Base-by-base conservation (phyloP, 2,329 filamentous ascomycete genomes). In the Xylaria sp. region DNA sequence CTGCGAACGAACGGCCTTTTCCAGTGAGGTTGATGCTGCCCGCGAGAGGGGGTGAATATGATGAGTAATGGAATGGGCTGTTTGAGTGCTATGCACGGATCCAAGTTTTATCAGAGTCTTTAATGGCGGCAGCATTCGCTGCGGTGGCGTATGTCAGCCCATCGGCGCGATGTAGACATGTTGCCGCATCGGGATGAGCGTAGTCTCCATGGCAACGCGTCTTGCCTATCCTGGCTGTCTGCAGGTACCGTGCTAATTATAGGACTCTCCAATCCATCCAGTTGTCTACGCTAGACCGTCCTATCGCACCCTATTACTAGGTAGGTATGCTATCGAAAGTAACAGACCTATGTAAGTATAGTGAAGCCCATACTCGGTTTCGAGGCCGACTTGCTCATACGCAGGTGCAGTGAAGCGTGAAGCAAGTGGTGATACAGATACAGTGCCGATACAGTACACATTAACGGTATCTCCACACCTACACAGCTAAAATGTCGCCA, bases 191-290 rank as follows among this genome's bases (percentile, higher is more conserved):
- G 51, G 61, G 58, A 14, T 46, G 31, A n/a, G 47, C 19, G 23
- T 43, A 45, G 70, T 73, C 66, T 66, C 71, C 69, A 73, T 61
- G 53, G 71, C 71, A 73, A 73, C 71, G 63, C 49, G 31, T 33
- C 19, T 19, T 25, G 19, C 53, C 57, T n/a, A 61, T 47, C 47
- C 23, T n/a, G 25, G 59, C 33, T 38, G 23, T 15, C 57, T 60
- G 57, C 54, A 60, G 60, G 43, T 57, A 64, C 46, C 19, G 21
- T 28, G 42, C 57, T 66, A 60, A 60, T 60, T 63, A 57, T 66
- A 66, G 58, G 38, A 51, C 25, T n/a, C 2, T 28, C 3, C 4
- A n/a, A 15, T 40, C 15, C 14, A 17, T n/a, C n/a, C n/a, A n/a
- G n/a, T n/a, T n/a, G n/a, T n/a, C n/a, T n/a, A n/a, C n/a, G n/a